These are phyloP conservation scores for Sugiyamaella castrensis DNA, from an alignment of 1,139 yeast species.

Conservation along the genomic window DNA sequence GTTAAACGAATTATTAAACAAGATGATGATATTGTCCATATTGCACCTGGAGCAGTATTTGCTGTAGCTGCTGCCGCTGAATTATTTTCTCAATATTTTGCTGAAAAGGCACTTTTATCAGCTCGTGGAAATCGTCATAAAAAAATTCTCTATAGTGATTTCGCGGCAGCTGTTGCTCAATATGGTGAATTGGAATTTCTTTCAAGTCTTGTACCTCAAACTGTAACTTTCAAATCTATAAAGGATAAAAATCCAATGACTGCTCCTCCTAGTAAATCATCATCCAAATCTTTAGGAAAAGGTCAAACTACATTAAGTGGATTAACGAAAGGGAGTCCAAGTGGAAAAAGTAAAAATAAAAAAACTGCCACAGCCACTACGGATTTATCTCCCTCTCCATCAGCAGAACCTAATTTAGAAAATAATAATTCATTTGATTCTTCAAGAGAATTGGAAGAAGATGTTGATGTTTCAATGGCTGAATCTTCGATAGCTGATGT, in stretches of 20 bases:
- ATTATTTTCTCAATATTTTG: slow-evolving; percentile 70
- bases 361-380: background rate
- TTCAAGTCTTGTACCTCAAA: slow-evolving; percentile 33
- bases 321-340: background rate
- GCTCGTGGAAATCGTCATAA: slow-evolving; percentile 71
- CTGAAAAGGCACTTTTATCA: slow-evolving; percentile 72
- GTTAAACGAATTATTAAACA: slow-evolving; percentile 79
- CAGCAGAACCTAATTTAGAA: slow-evolving; percentile 1
- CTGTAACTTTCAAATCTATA: slow-evolving; percentile 32
- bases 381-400: background rate
- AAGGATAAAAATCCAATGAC: slow-evolving; percentile 8
- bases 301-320: slow-evolving; percentile 18
- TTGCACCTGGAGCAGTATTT: slow-evolving; percentile 76
- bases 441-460: background rate
- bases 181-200: slow-evolving; percentile 70
- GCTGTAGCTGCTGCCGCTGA: slow-evolving; percentile 88
- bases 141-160: slow-evolving; percentile 69
- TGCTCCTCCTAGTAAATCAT: slow-evolving; percentile 1
- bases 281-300: slow-evolving; percentile 1
- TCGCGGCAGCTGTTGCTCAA: slow-evolving; percentile 65
- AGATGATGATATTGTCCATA: slow-evolving; percentile 77
- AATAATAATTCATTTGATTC: background rate
- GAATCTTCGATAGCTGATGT: slow-evolving; percentile 4
- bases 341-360: background rate
- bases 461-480: slow-evolving; percentile 1